phyloP scores from a whole-genome alignment of 1,284 basidiomycete species.

The Cryptococcus hybrid region DNA sequence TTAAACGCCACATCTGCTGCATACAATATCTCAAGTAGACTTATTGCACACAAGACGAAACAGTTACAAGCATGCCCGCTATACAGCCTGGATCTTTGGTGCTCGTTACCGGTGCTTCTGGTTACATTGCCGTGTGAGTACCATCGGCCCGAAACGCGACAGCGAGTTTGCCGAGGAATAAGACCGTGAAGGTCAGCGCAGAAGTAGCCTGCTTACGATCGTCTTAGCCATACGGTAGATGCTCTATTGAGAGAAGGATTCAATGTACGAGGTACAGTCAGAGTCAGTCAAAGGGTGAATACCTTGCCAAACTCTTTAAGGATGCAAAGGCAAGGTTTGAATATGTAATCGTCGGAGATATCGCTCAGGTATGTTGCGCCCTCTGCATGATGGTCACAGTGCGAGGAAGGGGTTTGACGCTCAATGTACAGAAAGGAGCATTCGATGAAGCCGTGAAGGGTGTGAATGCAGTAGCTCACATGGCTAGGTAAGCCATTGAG shows the following conservation, averaged over 20 bases:
- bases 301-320: slow-evolving; percentile 55
- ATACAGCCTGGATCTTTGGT: slow-evolving; percentile 20
- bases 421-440: slow-evolving; percentile 55
- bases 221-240: slow-evolving; percentile 18
- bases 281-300: slow-evolving; percentile 56
- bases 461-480: slow-evolving; percentile 57
- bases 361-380: slow-evolving; percentile 52
- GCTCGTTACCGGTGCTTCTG: slow-evolving; percentile 31
- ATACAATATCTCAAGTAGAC: no score
- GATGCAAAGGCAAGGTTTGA: slow-evolving; percentile 51
- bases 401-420: neutral
- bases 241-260: slow-evolving; percentile 34
- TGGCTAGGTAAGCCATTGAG: slow-evolving; percentile 5
- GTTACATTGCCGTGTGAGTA: slow-evolving; percentile 20
- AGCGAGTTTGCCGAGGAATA: no score
- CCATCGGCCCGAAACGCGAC: no score
- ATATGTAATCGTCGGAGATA: slow-evolving; percentile 58
- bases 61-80: slow-evolving; percentile 14
- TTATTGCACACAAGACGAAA: neutral
- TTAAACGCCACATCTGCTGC: no score
- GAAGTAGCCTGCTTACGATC: no score
- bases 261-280: slow-evolving; percentile 59
- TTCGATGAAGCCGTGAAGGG: slow-evolving; percentile 67
- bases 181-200: no score
- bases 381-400: no score